Evolutionary conservation across 768 basidiomycete species (phyloP).

Genomic region (Jaapia argillacea): DNA sequence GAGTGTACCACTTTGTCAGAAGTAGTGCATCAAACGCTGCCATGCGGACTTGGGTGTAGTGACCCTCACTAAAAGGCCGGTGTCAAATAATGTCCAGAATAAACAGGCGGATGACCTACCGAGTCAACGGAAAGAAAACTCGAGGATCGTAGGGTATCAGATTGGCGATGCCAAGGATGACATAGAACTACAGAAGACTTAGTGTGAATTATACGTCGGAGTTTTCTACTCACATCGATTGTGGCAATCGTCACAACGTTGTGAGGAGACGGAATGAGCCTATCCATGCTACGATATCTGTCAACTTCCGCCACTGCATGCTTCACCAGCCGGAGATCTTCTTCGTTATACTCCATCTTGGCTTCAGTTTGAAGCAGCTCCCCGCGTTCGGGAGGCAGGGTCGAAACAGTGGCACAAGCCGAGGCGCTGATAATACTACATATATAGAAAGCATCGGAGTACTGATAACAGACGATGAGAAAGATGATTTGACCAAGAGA

Average conservation of each 20-base stretch:
- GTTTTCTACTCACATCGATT: conserved; percentile 74
- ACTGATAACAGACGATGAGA: conserved; percentile 39
- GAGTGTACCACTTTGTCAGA: conserved; percentile 80
- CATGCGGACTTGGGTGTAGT: conserved; percentile 83
- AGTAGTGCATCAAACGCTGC: conserved; percentile 93
- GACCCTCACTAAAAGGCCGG: conserved; percentile 63
- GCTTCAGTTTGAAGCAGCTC: conserved; percentile 65
- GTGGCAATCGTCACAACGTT: conserved; percentile 90
- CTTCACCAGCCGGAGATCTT: conserved; percentile 62
- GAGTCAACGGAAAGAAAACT: conserved; percentile 79
- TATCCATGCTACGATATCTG: conserved; percentile 90
- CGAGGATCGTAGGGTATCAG: conserved; percentile 69
- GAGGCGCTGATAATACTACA: conserved; percentile 78
- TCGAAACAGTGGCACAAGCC: conserved; percentile 70
- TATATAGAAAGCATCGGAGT: conserved; percentile 86
- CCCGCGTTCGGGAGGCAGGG: conserved; percentile 69
- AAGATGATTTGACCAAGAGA: conserved; percentile 3
- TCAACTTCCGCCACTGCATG: conserved; percentile 77
- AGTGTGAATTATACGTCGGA: too few species aligned
- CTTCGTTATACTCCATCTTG: conserved; percentile 52
- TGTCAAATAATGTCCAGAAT: background rate
- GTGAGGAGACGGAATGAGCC: conserved; percentile 88
- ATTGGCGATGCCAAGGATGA: conserved; percentile 66
- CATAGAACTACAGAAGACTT: conserved; percentile 49
- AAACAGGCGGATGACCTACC: conserved; percentile 36